Evolutionary conservation across 1,284 basidiomycete genomes (phyloP), one percentile per base, ranked within the genome.

Genomic region (Hemileia vastatrix): DNA sequence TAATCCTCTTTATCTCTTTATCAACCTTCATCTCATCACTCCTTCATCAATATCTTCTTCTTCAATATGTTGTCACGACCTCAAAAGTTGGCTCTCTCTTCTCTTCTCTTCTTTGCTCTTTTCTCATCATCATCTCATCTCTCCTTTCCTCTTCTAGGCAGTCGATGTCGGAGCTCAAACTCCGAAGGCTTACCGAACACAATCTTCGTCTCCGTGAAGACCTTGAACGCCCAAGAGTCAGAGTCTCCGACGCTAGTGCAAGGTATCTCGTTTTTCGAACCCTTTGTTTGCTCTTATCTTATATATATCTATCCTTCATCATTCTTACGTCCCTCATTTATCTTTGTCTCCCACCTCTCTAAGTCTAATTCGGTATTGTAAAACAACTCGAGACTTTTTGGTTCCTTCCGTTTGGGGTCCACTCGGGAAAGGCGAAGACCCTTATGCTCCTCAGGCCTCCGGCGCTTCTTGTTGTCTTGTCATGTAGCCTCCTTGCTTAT

Each of bases 391-490:
- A 71, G 92, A 95, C 77, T 88, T 86, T 71, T 82, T 93, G 66
- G 83, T 90, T 49, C 89, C 90, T 3, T 88, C 86, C 33, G 86
- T 94, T 47, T 95, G 93, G 93, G 92, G 93, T n/a, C 86, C 88
- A 18, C 83, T 91, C 32, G 83, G 82, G 73, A 92, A 90, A 78
- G 82, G 83, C 66, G 88, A 92, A 74, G 90, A 93, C 75, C 90
- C 90, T 53, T 93, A 90, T 76, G 87, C 86, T 62, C 86, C 86
- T 64, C 84, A 82, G 67, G 79, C 81, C n/a, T 77, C 81, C 68
- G 83, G 64, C 4, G 62, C 58, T 23, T 44, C 51, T 32, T 61
- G 58, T 61, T 61, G 58, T 27, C 19, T 31, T 13, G 58, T 61
- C 24, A 31, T 33, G 23, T 61, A n/a, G n/a, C n/a, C n/a, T n/a